These are phyloP conservation scores for Stachybotrys chlorohalonatus DNA, from an alignment of 2,329 filamentous ascomycete genomes.

Conservation along the genomic window DNA sequence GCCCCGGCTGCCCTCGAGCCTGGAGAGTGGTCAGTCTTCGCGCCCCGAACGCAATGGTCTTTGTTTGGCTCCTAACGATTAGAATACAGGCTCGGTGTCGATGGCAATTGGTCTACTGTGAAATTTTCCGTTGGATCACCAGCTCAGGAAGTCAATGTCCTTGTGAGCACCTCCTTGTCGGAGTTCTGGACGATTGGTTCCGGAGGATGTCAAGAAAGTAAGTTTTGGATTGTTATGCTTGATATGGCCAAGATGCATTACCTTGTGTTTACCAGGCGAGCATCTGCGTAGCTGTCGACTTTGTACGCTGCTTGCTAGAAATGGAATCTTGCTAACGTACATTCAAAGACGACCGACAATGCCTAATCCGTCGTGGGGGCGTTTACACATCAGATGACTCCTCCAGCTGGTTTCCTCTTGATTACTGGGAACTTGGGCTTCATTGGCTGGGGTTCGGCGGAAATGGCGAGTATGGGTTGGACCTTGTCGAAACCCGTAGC, in stretches of 20 bases:
- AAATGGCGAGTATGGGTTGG: slow-evolving; percentile 57
- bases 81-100: slow-evolving; percentile 46
- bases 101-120: slow-evolving; percentile 66
- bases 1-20: slow-evolving; percentile 11
- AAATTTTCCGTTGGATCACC: slow-evolving; percentile 39
- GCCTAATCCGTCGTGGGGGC: slow-evolving; percentile 47
- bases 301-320: not conserved
- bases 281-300: too few relatives aligned
- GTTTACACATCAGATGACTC: slow-evolving; percentile 47
- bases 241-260: not conserved
- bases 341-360: slow-evolving; percentile 36
- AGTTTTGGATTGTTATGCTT: slow-evolving; percentile 10
- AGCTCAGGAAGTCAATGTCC: slow-evolving; percentile 24
- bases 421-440: slow-evolving; percentile 51
- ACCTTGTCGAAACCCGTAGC: slow-evolving; percentile 34
- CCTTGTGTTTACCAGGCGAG: not conserved
- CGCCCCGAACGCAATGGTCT: not conserved
- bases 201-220: slow-evolving; percentile 44
- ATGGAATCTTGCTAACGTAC: slow-evolving; percentile 2
- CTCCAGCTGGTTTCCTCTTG: slow-evolving; percentile 47
- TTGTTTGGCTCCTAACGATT: slow-evolving; percentile 4
- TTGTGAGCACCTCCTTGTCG: slow-evolving; percentile 58
- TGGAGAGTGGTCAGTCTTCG: slow-evolving; percentile 10
- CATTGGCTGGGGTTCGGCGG: slow-evolving; percentile 47
- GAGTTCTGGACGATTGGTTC: slow-evolving; percentile 61